Evolutionary conservation across 176 grass and related monocot genomes (phyloP), one percentile per base, ranked within the genome.

Genomic region (Paspalum vaginatum): DNA sequence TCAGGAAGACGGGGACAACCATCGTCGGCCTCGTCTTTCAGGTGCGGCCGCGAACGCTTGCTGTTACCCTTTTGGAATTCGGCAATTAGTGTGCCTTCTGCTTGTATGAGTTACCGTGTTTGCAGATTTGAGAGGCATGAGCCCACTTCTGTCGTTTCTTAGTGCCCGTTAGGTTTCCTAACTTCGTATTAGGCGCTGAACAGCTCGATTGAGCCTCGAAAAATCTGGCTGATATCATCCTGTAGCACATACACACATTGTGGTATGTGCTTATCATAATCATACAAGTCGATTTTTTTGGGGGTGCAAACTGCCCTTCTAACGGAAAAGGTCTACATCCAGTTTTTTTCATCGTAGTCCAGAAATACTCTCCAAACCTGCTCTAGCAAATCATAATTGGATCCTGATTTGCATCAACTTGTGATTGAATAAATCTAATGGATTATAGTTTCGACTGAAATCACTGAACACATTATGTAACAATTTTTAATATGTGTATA

Each of bases 1-100:
- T 95, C 74, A 64, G 79, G 59, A 99, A 99, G 79, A 99, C 96
- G 3, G 96, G 96, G 7, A 99, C 96, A 6, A 99, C 96, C 60
- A 99, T 99, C 52, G 96, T 95, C 56, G 96, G 96, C 11, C 77
- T 99, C 48, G 88, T 99, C 7, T 99, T 91, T 79, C 75, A 86
- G 90, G 96, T 99, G 37, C 39, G 62, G 11, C 16, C 26, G 12
- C 42, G 18, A 49, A 74, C 41, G 25, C 17, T 25, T 49, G 61
- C 7, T 49, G 66, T 7, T 45, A 38, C 21, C 18, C 18, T 13
- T 57, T 42, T 63, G 1, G 15, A 45, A 48, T n/a, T 79, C 24
- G 26, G 21, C 15, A 8, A 75, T 86, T 37, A 66, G 27, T 66
- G 59, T 50, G 22, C 26, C 1, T 13, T 2, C 14, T 42, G 8